Base-by-base conservation (phyloP, 352 stramenopile genomes). In the Phytophthora pseudosyringae region DNA sequence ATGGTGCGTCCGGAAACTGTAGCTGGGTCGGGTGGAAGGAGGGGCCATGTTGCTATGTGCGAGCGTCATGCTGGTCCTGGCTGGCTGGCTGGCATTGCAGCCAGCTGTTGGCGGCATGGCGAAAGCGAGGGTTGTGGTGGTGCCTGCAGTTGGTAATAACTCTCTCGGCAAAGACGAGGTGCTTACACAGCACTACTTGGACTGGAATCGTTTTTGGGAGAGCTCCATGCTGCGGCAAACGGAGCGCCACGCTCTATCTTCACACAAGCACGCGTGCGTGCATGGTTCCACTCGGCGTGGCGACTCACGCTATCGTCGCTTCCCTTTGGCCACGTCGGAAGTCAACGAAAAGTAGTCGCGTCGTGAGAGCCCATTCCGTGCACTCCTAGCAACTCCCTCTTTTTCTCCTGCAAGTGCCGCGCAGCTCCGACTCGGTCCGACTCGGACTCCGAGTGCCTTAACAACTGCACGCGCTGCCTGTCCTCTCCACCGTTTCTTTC, bases 241-340 rank as follows among this genome's bases (percentile, higher is more conserved):
- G 11, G n/a, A 35, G 36, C 56, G 36, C 32, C 16, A 53, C 29
- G 5, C 39, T 25, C 15, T 47, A 16, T 54, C 47, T 35, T 36
- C 6, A 11, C 25, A 10, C 31, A 1, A n/a, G n/a, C 40, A 47
- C 40, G 21, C 41, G 4, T 33, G 41, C 25, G 40, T 21, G 26
- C 40, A 46, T 46, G 40, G 40, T 46, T 26, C 31, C 32, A 21
- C 4, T n/a, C 59, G 33, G 36, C 41, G 35, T 50, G 36, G 33
- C 44, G 49, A 46, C 25, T 41, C 28, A 52, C 38, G 29, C 41
- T 56, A 49, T 38, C 39, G 41, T 38, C 39, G 41, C 50, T 62
- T 49, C 59, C 62, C 62, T 50, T 28, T 61, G 53, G 39, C 58
- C 47, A 64, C 61, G 61, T 69, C 61, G 53, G 61, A 64, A 69